Evolutionary conservation across 2,329 filamentous ascomycete species (phyloP), one percentile per base, ranked within the genome.

Genomic region (Dothistroma pini): DNA sequence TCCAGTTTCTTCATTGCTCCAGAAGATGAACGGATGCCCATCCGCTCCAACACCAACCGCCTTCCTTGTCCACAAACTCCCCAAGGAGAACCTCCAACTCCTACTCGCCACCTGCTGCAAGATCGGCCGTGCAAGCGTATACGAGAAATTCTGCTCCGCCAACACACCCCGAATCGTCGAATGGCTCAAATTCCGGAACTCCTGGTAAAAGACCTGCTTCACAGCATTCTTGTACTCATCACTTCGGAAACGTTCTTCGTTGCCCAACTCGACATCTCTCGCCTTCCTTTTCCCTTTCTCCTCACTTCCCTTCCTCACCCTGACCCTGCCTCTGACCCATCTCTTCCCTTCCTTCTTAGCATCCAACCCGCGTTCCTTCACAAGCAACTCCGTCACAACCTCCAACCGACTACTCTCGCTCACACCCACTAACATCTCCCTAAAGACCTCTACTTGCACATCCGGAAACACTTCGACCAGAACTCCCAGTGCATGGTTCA

Each of bases 71-170:
- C 93, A 84, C n/a, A 93, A 79, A 9, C 84, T 86, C 0, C 88
- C 86, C 57, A 93, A 80, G 38, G 88, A 86, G 63, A 88, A 89
- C 52, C 89, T 84, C 90, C 90, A 95, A 35, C 90, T 91, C 73
- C 87, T 89, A 50, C 84, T 84, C 7, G 87, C 86, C 12, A 93
- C 76, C 1, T 81, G 82, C 57, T 89, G 83, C 16, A 95, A 83
- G 1, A 87, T 89, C 16, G 83, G 84, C 38, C 90, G 83, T 12
- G 89, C 87, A 32, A 87, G 83, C 22, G 88, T 85, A 69, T 93
- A 95, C 9, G 87, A 89, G 75, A 90, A 87, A 75, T 95, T 95
- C 70, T 84, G 86, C 74, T 95, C 90, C 54, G 89, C 90, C 53
- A 95, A 82, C 8, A 95, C 89, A 9, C 88, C 90, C 70, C 87